Percentiles rank a stretch among this genome's conserved stretches.
These are phyloP conservation scores for Silybum marianum DNA, from an alignment of 129 eudicot species.

Conservation along the genomic window DNA sequence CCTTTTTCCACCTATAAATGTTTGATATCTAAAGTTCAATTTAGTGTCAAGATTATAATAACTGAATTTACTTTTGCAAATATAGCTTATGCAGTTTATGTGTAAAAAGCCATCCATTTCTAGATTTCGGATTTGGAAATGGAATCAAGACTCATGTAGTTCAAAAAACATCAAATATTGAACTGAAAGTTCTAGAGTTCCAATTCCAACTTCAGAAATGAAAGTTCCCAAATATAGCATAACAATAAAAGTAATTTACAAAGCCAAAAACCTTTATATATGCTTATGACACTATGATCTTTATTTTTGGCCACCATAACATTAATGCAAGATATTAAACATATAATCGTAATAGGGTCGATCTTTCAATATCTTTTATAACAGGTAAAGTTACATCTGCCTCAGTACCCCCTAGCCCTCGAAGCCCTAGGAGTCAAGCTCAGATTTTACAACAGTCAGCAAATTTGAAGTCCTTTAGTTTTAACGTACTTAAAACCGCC, in stretches of 20 bases:
- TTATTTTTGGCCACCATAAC: not conserved
- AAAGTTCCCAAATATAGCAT: not conserved
- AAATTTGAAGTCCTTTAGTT: constrained; percentile 54
- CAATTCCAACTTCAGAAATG: not conserved
- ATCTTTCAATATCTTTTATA: not conserved
- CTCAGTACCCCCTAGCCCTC: constrained; percentile 42
- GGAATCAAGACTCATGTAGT: not conserved
- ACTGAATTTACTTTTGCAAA: not conserved
- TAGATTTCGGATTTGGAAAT: not conserved
- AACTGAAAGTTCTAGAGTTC: not conserved
- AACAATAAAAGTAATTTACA: not conserved
- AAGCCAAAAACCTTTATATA: too few relatives aligned
- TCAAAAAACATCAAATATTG: not conserved
- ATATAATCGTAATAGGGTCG: not conserved
- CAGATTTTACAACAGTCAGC: constrained; percentile 57
- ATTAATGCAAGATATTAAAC: not conserved
- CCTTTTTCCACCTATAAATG: not conserved
- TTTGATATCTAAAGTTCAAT: too few relatives aligned
- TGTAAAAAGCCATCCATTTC: too few relatives aligned
- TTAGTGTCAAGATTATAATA: too few relatives aligned
- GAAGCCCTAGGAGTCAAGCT: constrained; percentile 49
- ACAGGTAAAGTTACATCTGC: constrained; percentile 39
- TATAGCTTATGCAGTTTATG: too few relatives aligned
- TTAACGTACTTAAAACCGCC: constrained; percentile 50
- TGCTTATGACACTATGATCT: not conserved